These are phyloP conservation scores for Russula brevipes DNA, from an alignment of 768 basidiomycete species.

Conservation along the genomic window DNA sequence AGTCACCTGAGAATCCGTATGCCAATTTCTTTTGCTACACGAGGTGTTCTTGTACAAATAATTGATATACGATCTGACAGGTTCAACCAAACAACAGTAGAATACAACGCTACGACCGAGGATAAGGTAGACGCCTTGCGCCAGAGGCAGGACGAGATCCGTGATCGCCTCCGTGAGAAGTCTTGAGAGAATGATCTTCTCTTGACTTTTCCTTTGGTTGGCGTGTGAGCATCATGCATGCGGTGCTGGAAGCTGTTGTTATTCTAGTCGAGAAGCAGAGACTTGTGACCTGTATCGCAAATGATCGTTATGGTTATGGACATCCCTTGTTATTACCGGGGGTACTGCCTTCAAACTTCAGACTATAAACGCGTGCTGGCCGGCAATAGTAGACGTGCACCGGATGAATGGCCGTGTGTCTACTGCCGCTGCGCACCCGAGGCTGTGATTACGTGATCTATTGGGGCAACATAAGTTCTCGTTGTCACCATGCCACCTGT, in stretches of 20 bases:
- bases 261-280: neutral
- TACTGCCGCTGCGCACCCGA: neutral
- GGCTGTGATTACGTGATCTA: neutral
- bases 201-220: neutral
- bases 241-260: neutral
- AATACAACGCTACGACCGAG: slow-evolving; percentile 85
- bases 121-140: slow-evolving; percentile 75
- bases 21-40: slow-evolving; percentile 29
- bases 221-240: neutral
- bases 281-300: neutral
- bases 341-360: neutral
- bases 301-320: neutral
- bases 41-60: slow-evolving; percentile 1
- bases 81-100: slow-evolving; percentile 75
- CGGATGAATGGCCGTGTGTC: neutral
- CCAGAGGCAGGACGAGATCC: slow-evolving; percentile 57
- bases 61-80: slow-evolving; percentile 35
- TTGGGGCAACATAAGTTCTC: neutral
- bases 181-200: neutral
- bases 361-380: neutral
- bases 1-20: slow-evolving; percentile 92
- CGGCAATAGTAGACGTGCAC: neutral
- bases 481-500: neutral
- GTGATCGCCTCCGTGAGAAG: slow-evolving; percentile 53
- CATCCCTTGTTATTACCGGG: neutral